Percentiles rank a stretch among this genome's conserved stretches.
Conservation (phyloP, 352 stramenopile genomes). For the Pythium monospermum region DNA sequence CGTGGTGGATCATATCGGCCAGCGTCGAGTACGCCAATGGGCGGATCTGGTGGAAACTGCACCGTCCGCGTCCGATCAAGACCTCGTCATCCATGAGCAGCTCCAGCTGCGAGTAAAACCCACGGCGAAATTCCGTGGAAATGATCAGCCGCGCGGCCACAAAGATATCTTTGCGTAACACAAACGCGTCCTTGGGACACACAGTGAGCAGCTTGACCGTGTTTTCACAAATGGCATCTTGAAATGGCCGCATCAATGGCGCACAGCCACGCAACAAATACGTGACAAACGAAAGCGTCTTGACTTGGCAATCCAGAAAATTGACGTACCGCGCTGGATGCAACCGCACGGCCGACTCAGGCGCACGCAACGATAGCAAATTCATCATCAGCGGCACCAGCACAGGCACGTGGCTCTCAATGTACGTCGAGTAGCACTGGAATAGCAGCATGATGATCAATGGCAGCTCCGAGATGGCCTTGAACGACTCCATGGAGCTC, state of each 20-base stretch:
- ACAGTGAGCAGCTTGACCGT: conserved; percentile 93
- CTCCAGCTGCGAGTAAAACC: conserved; percentile 95
- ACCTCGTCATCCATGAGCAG: conserved; percentile 95
- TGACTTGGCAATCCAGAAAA: conserved; percentile 95
- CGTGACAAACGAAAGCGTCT: conserved; percentile 97
- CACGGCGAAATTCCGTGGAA: conserved; percentile 95
- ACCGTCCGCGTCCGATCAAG: conserved; percentile 84
- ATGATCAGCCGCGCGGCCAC: conserved; percentile 96
- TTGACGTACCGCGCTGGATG: conserved; percentile 79
- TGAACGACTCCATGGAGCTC: conserved; percentile 90
- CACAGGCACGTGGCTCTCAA: conserved; percentile 93
- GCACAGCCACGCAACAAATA: conserved; percentile 93
- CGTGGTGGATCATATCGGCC: conserved; percentile 97
- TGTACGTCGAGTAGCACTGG: conserved; percentile 96
- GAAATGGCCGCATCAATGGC: conserved; percentile 92
- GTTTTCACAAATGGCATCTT: conserved; percentile 91
- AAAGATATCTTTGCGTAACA: conserved; percentile 95
- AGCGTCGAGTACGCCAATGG: conserved; percentile 96
- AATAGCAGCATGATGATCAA: conserved; percentile 98
- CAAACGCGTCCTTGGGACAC: conserved; percentile 94
- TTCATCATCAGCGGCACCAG: conserved; percentile 98
- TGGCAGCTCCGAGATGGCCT: conserved; percentile 96
- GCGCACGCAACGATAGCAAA: conserved; percentile 82
- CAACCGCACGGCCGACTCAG: conserved; percentile 46
- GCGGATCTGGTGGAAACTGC: conserved; percentile 87